phyloP scores from a whole-genome alignment of 805 yeast species.

The Saccharomycopsis sp. region DNA sequence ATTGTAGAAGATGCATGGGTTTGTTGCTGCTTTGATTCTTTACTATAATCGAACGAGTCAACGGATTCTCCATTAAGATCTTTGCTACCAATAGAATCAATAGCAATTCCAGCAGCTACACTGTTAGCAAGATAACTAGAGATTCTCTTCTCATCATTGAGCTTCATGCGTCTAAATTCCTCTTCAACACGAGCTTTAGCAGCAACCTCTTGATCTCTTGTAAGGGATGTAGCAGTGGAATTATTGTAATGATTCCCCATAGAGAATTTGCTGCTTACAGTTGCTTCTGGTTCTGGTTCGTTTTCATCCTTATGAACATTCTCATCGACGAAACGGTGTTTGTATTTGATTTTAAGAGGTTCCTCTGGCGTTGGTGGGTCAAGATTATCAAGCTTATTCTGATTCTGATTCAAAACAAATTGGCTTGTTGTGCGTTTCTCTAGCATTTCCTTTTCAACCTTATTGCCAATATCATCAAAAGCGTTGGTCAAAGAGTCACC shows the following conservation, averaged over 20 bases:
- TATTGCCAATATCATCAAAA: constrained; percentile 15
- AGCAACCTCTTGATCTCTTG: constrained; percentile 9
- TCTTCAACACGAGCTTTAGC: constrained; percentile 18
- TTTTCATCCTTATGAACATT: neutral
- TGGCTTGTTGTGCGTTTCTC: neutral
- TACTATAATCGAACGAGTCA: constrained; percentile 19
- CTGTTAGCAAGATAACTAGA: neutral
- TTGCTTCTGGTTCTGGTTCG: neutral
- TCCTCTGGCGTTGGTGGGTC: no score
- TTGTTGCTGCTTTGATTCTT: constrained; percentile 23
- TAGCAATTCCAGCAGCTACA: neutral
- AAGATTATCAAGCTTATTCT: neutral
- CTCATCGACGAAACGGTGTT: neutral
- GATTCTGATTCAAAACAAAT: neutral
- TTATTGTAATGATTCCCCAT: neutral
- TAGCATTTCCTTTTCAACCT: constrained; percentile 8
- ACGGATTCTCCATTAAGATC: constrained; percentile 19
- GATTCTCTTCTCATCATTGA: neutral
- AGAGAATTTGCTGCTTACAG: neutral
- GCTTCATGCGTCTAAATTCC: constrained; percentile 8
- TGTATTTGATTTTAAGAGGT: neutral
- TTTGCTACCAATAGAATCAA: neutral
- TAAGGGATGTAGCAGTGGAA: neutral
- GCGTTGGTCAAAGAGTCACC: constrained; percentile 15
- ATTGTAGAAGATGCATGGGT: no score